Evolutionary conservation across 2,329 filamentous ascomycete genomes (phyloP), one percentile per base, ranked within the genome.

Genomic region (Didymella pomorum): DNA sequence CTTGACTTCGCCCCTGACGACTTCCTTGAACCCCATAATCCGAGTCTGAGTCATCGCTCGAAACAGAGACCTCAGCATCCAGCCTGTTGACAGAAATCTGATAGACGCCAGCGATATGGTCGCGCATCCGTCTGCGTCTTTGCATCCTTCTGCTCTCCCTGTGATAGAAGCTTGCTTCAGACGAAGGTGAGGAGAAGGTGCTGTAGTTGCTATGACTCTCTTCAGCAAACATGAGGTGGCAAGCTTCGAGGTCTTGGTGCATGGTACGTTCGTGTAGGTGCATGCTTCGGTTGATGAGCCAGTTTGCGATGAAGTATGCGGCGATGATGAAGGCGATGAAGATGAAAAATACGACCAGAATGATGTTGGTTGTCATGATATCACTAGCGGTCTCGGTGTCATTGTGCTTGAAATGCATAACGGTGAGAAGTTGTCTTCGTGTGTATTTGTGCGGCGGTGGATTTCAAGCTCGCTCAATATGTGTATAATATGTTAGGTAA

Each of bases 101-200:
- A 26, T 58, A 52, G 3, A 49, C 12, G 3, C 8, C 43, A 18
- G 49, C 42, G 20, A 52, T 21, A 20, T 43, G 12, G 3, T 58
- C 18, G n/a, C 21, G 43, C 9, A 49, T 2, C 7, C 23, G 25
- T 11, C 52, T 37, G 33, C 35, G 21, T 7, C 49, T 43, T 11
- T 37, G 37, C 33, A 16, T 48, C n/a, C 43, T 47, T 21, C 48
- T 42, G 6, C 3, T 28, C 7, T 47, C 29, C 11, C 4, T 3
- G 16, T 16, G 12, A 3, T 31, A 12, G 5, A 4, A 3, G 4
- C 4, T 4, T 12, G 11, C 16, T 0, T 29, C 18, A 4, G 29
- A 28, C 5, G 29, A 35, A 8, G 28, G 4, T 14, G 37, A 21
- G 14, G 43, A 11, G 7, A 37, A 44, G 3, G 49, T 49, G 3